These are phyloP conservation scores for Spathaspora sp. DNA, from an alignment of 805 yeast species.

Conservation along the genomic window DNA sequence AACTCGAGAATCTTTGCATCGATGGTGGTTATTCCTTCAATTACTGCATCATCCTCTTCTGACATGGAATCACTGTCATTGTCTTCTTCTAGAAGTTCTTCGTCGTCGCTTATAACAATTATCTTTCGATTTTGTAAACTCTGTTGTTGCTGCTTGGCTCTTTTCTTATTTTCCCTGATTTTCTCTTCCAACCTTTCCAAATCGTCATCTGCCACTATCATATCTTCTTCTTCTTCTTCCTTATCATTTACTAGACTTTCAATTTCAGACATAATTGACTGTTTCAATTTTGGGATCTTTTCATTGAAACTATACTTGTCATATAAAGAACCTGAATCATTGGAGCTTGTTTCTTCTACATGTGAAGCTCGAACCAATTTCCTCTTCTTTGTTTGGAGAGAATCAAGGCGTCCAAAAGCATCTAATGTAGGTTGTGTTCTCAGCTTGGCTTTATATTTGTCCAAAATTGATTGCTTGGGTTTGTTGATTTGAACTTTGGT, in stretches of 20 bases:
- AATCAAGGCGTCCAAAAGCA: conserved; percentile 8
- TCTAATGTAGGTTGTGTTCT: conserved; percentile 28
- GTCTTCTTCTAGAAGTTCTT: conserved; percentile 38
- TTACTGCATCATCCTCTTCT: conserved; percentile 34
- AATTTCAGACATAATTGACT: conserved; percentile 8
- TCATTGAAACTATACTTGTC: conserved; percentile 6
- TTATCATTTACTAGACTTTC: conserved; percentile 17
- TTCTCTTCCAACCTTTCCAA: conserved; percentile 38
- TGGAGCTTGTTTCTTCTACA: conserved; percentile 7
- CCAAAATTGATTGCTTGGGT: conserved; percentile 40
- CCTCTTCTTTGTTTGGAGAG: conserved; percentile 21
- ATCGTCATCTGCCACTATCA: conserved; percentile 26
- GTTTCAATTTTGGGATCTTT: conserved; percentile 7
- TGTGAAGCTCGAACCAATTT: conserved; percentile 27
- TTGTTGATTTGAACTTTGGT: conserved; percentile 39
- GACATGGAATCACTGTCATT: conserved; percentile 48
- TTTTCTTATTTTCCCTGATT: conserved; percentile 29
- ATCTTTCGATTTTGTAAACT: conserved; percentile 3
- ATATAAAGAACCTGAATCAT: conserved; percentile 4
- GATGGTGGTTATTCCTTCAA: conserved; percentile 42
- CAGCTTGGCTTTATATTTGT: conserved; percentile 35
- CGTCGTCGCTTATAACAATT: conserved; percentile 30
- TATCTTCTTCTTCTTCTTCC: conserved; percentile 10
- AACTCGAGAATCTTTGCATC: conserved; percentile 71
- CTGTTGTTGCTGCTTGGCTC: conserved; percentile 12